Base-by-base conservation (phyloP, 768 basidiomycete species). In the Suillus lakei region DNA sequence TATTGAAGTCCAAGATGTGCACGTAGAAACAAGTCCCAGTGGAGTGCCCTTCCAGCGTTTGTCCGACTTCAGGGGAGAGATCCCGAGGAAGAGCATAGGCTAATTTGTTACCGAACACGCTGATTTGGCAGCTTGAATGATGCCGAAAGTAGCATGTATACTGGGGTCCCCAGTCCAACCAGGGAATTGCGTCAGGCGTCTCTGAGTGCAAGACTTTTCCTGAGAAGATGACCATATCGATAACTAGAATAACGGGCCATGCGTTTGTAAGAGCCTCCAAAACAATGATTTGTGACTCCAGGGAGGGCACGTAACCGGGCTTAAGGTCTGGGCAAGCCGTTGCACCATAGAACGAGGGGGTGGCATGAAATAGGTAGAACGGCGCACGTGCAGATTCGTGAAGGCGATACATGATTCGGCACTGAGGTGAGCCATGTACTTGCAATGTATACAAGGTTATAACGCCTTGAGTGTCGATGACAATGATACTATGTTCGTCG, bases 141-240 rank as follows among this genome's bases (percentile, higher is more conserved):
- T 58, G 56, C 26, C 3, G 36, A 12, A 58, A 58, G 16, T 1
- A 39, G 56, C 38, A 58, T 38, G 56, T 58, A 58, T 39, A 28
- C 56, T 58, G 23, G 38, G 23, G 38, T 39, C 56, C 38, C 36
- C 56, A 58, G 4, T 58, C 23, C 36, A 26, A 39, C 56, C 56
- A 39, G 23, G 56, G 56, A 38, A 58, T 16, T 8, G 26, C 56
- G 32, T 13, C 21, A 34, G 53, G 53, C 9, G 36, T 28, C 16
- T 38, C 56, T 39, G 56, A 58, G 23, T 26, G 26, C 16, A 39
- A 26, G 36, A 5, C 38, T 18, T 26, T 16, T 26, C 16, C 16
- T 38, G 38, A 39, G 56, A 58, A 58, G 36, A 58, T 39, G 26
- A 12, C 56, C 36, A 58, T 26, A 58, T 58, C 56, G 23, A 58